Conservation (phyloP, 2,329 filamentous ascomycete species). For the Calonectria henricotiae region DNA sequence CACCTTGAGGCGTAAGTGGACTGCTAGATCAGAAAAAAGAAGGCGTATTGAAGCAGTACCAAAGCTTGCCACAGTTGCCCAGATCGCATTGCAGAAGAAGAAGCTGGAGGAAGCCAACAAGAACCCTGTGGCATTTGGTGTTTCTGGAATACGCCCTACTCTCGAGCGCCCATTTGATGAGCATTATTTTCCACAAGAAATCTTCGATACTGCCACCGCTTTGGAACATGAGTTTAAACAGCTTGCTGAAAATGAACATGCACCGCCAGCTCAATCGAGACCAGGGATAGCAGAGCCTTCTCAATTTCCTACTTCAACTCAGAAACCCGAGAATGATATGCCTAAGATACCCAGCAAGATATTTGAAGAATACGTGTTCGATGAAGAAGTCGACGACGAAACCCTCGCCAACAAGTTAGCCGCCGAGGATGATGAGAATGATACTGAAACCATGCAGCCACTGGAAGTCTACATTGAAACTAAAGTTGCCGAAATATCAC, state of each 20-base stretch:
- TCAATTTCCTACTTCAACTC: not conserved
- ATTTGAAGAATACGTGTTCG: not conserved
- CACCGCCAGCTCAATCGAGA: not conserved
- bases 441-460: not conserved
- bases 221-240: slow-evolving; percentile 3
- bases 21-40: not conserved
- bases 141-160: not conserved
- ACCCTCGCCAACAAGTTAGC: not conserved
- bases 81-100: not conserved
- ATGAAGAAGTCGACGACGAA: not conserved
- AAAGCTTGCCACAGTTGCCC: not conserved
- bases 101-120: not conserved
- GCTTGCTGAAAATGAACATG: not conserved
- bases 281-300: not conserved
- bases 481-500: not conserved
- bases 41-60: not conserved
- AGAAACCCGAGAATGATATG: too few species aligned
- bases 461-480: slow-evolving; percentile 11
- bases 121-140: too few species aligned
- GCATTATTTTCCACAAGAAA: not conserved
- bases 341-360: not conserved
- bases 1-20: not conserved
- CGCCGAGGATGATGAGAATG: not conserved
- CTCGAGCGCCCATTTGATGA: slow-evolving; percentile 1
- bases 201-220: not conserved